Conservation (phyloP, 306 rosid species). For the Alnus glutinosa region DNA sequence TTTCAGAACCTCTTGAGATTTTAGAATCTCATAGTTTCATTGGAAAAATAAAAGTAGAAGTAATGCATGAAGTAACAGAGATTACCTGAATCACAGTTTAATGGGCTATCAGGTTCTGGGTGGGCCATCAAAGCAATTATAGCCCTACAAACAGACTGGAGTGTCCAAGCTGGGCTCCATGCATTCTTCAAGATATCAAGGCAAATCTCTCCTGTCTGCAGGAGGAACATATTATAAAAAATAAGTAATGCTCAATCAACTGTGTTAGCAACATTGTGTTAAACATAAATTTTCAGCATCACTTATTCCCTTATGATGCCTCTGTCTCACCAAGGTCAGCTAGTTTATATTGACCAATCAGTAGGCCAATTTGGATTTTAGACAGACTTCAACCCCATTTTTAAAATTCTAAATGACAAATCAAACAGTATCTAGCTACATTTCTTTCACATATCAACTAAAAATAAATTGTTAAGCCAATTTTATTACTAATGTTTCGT, state of each 20-base stretch:
- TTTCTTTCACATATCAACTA: neutral
- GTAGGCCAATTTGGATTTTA: neutral
- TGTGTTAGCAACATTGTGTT: constrained; percentile 15
- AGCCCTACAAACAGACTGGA: constrained; percentile 98
- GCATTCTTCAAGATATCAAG: constrained; percentile 96
- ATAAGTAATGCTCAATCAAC: constrained; percentile 5
- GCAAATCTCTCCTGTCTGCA: constrained; percentile 97
- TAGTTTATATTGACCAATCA: neutral
- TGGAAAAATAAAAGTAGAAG: neutral
- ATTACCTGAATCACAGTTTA: constrained; percentile 94
- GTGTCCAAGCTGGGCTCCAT: constrained; percentile 99
- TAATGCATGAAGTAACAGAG: neutral
- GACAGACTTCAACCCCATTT: neutral
- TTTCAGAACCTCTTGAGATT: neutral
- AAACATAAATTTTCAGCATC: neutral
- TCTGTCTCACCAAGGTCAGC: neutral
- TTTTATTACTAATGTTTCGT: neutral
- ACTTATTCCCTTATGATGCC: neutral
- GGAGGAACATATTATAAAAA: constrained; percentile 9
- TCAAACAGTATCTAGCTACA: neutral
- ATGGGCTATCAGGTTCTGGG: constrained; percentile 97
- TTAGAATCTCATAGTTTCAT: neutral
- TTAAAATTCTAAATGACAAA: neutral
- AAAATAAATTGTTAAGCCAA: neutral
- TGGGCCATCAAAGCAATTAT: constrained; percentile 98